Evolutionary conservation across 352 stramenopile genomes (phyloP), one percentile per base, ranked within the genome.

Genomic region (Globisporangium polare): DNA sequence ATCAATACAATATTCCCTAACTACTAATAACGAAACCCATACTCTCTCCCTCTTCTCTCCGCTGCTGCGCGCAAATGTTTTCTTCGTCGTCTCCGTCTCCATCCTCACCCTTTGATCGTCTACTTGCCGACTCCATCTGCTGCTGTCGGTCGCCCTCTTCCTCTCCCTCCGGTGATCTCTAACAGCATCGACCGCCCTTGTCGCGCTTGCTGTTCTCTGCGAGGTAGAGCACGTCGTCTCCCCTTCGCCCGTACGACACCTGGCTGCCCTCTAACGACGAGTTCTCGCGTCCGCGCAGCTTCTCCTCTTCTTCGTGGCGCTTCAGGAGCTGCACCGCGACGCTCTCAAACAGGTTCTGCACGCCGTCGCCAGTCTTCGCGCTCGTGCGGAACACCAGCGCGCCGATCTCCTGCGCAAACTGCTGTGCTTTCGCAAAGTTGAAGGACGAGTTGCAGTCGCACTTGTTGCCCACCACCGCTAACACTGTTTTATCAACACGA

Each of bases 391-490:
- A 92, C n/a, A 84, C 81, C 55, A 89, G 73, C n/a, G 86, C 86
- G 46, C 86, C 86, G 53, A 94, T 94, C 51, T 93, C 79, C 29
- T 83, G 63, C 5, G 83, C 86, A 45, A 92, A 92, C 60, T 82
- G 65, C 58, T 92, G 73, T n/a, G 83, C 83, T 27, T 83, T 75
- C 7, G 64, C 53, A 56, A 92, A 93, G 58, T 91, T 73, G 35
- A 94, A 92, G 12, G 60, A 58, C 12, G 80, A 85, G 37, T 74
- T 46, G 35, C 82, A 77, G 56, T 94, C 86, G 61, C 78, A 88
- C 62, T 94, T 94, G 69, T 94, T 94, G 57, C 86, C 86, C 42
- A 93, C 86, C 18, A 94, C 78, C 12, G 86, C 86, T 50, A 94
- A 52, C 54, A 94, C 84, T 78, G 41, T 41, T 59, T 24, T 33